Conservation (phyloP, 495 filamentous ascomycete genomes). For the Halenospora varia region DNA sequence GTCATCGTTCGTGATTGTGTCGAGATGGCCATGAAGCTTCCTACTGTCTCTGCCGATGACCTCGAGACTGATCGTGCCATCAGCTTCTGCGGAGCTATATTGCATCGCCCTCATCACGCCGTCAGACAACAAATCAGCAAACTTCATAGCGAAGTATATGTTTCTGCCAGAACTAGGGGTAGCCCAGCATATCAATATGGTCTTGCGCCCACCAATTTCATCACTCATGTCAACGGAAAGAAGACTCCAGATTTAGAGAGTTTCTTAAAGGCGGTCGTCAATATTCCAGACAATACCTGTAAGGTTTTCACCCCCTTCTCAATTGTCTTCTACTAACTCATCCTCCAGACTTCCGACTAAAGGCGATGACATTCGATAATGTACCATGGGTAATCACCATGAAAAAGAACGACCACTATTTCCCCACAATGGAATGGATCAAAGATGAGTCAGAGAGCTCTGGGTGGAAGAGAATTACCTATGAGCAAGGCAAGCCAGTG, state of each 20-base stretch:
- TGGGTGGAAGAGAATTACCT: slow-evolving; percentile 70
- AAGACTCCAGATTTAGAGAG: slow-evolving; percentile 73
- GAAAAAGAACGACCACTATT: slow-evolving; percentile 99
- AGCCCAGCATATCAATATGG: slow-evolving; percentile 90
- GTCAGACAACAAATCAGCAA: slow-evolving; percentile 96
- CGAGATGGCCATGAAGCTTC: slow-evolving; percentile 72
- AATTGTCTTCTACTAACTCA: slow-evolving; percentile 21
- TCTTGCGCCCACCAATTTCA: slow-evolving; percentile 93
- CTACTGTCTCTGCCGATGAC: slow-evolving; percentile 84
- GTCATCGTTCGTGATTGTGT: slow-evolving; percentile 81
- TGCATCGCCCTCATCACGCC: slow-evolving; percentile 93
- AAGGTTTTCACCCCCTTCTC: slow-evolving; percentile 24
- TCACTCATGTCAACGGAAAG: slow-evolving; percentile 88
- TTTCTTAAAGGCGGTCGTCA: slow-evolving; percentile 74
- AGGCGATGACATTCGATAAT: slow-evolving; percentile 94
- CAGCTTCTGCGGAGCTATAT: slow-evolving; percentile 89
- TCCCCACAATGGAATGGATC: slow-evolving; percentile 84
- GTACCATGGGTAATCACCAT: slow-evolving; percentile 97
- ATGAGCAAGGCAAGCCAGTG: slow-evolving; percentile 54
- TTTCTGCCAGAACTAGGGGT: slow-evolving; percentile 78
- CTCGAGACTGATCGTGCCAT: slow-evolving; percentile 89
- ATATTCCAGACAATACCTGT: slow-evolving; percentile 93
- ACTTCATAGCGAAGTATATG: slow-evolving; percentile 96
- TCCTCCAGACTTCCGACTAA: slow-evolving; percentile 74
- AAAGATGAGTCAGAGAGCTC: slow-evolving; percentile 59